Base-by-base conservation (phyloP, 2,329 filamentous ascomycete species). In the Falciphora oryzae region DNA sequence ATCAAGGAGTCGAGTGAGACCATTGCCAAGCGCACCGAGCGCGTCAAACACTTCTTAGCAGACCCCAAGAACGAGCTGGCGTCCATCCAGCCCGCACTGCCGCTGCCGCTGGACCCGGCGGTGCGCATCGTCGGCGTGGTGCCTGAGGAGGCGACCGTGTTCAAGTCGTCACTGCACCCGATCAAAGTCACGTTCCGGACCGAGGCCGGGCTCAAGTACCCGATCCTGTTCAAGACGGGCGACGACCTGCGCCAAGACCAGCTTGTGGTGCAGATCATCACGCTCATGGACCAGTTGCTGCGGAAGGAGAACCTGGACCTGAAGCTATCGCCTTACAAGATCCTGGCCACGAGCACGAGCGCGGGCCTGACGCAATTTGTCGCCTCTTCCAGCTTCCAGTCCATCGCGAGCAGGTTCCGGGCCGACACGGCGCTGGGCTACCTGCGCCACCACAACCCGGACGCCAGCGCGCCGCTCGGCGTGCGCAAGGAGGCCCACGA, bases 241-340 rank as follows among this genome's bases (percentile, higher is more conserved):
- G 95, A 99, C 73, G 95, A 99, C 74, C 82, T 99, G 63, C 90
- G 95, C 18, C 95, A 99, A 76, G 95, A 99, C 73, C 95, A 99
- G 74, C 85, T 99, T 2, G 94, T 99, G 50, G 96, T 99, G 64
- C 95, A 87, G 72, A 98, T 98, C 72, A 97, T 99, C 74, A 96
- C 92, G 0, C 84, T 99, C 22, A 99, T 99, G 95, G 95, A 99
- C 72, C 91, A 94, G 65, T 85, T 99, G 1, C 83, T 99, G 5
- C 91, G 92, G 66, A 97, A 98, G 73, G 95, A 99, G 74, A 98
- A 99, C 67, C 82, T 99, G 13, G 95, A 99, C 73, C 83, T 99
- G 59, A 97, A 96, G 73, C 83, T 99, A 1, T 94, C 94, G 0
- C 95, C 95, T 0, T 99, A 99, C 79, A 94, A 94, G 71, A 97